Evolutionary conservation across 768 basidiomycete species (phyloP), one percentile per base, ranked within the genome.

Genomic region (Suillus lakei): DNA sequence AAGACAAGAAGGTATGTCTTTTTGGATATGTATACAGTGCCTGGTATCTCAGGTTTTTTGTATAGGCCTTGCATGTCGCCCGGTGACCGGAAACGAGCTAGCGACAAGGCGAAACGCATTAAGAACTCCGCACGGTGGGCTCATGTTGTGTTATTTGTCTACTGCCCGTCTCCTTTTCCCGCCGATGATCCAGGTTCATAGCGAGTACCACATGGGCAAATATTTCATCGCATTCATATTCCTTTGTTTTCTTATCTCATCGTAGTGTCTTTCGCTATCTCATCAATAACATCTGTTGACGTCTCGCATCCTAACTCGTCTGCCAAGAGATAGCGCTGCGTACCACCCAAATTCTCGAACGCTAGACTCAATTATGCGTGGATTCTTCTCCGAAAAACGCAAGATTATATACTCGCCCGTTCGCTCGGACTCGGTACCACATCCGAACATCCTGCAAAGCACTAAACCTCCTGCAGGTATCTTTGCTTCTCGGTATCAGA

Each of bases 231-330:
- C 2, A 50, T 50, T 26, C 46, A 9, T 44, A 21, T 44, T 21
- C 75, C 79, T 5, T 44, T 4, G 21, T 12, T 48, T 48, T 50
- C 13, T 50, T 50, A 21, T 26, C 26, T 50, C 5, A 12, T 23
- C 5, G 23, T 50, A 26, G 15, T 28, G 7, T 50, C 48, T 28
- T 50, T 50, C 13, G 13, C 4, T 50, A 50, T 50, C 3, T 26
- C 15, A 16, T 16, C 13, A 28, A 28, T 8, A 8, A 50, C 13
- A 16, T 50, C 48, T 3, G 26, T 50, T 50, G 23, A 26, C 48
- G 21, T 26, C 7, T 50, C 26, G 15, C 48, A 28, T 50, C 15
- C 26, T 26, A 50, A 26, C 26, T 50, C 23, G 23, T 28, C 7
- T 15, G 15, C 26, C 6, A 26, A 50, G 26, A 28, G 16, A 28